Evolutionary conservation across 2,329 filamentous ascomycete species (phyloP).

Genomic region (Fusarium sp.): DNA sequence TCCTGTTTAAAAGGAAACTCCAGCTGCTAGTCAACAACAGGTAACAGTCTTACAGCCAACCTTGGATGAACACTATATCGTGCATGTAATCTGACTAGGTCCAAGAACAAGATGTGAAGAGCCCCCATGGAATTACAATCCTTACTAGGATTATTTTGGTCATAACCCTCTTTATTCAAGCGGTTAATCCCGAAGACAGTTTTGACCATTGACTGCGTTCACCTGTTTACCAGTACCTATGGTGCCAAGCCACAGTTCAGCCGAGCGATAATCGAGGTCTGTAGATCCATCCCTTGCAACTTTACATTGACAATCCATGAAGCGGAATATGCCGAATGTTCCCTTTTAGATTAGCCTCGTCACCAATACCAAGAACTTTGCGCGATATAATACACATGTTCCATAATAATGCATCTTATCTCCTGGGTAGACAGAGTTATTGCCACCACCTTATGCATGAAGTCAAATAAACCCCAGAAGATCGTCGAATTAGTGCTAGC

Average conservation of each 20-base stretch:
- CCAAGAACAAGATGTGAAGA: neutral
- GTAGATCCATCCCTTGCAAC: neutral
- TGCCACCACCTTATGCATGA: neutral
- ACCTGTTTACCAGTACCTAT: slow-evolving; percentile 3
- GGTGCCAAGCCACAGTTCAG: slow-evolving; percentile 1
- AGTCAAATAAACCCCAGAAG: neutral
- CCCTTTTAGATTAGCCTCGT: neutral
- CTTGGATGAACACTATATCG: neutral
- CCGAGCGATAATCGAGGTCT: slow-evolving; percentile 10
- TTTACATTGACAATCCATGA: neutral
- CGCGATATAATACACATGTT: slow-evolving; percentile 22
- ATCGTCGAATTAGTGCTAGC: neutral
- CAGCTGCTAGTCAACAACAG: neutral
- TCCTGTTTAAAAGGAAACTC: neutral
- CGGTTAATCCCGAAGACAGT: slow-evolving; percentile 26
- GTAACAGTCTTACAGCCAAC: neutral
- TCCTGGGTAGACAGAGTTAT: neutral
- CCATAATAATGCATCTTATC: slow-evolving; percentile 12
- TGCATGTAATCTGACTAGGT: neutral
- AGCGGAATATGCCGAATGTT: slow-evolving; percentile 3
- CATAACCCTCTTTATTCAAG: neutral
- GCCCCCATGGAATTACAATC: slow-evolving; percentile 1
- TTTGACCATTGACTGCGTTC: neutral
- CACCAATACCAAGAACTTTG: slow-evolving; percentile 1
- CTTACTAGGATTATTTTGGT: neutral